These are phyloP conservation scores for Sonneratia alba DNA, from an alignment of 345 rosid species.

Conservation along the genomic window DNA sequence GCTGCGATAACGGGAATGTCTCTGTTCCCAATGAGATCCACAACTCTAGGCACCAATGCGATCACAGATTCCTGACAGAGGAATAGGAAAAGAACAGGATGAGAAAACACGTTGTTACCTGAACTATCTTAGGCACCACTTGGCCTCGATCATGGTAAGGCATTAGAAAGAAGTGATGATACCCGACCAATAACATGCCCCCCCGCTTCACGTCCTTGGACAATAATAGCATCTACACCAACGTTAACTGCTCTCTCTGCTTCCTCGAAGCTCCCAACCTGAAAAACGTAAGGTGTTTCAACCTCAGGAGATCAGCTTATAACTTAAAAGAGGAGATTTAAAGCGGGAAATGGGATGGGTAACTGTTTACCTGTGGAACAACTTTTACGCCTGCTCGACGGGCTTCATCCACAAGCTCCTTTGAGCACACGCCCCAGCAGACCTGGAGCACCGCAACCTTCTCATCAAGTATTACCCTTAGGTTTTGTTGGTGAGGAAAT, in stretches of 20 bases:
- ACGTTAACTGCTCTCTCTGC: conserved; percentile 46
- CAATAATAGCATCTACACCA: conserved; percentile 77
- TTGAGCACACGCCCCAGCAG: conserved; percentile 72
- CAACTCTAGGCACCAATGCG: conserved; percentile 68
- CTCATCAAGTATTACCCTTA: conserved; percentile 58
- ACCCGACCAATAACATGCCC: conserved; percentile 89
- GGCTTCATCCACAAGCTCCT: conserved; percentile 54
- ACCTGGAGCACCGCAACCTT: conserved; percentile 69
- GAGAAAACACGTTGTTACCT: background rate
- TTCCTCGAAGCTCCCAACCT: conserved; percentile 65
- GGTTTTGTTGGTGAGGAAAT: conserved; percentile 66
- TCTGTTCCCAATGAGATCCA: conserved; percentile 47
- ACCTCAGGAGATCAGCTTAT: conserved; percentile 4
- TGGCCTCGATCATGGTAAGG: too few relatives aligned
- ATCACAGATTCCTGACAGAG: conserved; percentile 48
- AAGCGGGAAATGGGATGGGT: background rate
- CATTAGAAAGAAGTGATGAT: conserved; percentile 1
- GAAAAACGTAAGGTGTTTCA: background rate
- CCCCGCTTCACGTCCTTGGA: conserved; percentile 88
- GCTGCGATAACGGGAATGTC: conserved; percentile 81
- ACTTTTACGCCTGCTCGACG: conserved; percentile 59
- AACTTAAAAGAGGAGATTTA: background rate
- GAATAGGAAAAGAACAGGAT: background rate
- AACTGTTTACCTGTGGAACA: conserved; percentile 57
- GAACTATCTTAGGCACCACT: background rate